Evolutionary conservation across 2,329 filamentous ascomycete species (phyloP).

Genomic region (Phialemonium atrogriseum): DNA sequence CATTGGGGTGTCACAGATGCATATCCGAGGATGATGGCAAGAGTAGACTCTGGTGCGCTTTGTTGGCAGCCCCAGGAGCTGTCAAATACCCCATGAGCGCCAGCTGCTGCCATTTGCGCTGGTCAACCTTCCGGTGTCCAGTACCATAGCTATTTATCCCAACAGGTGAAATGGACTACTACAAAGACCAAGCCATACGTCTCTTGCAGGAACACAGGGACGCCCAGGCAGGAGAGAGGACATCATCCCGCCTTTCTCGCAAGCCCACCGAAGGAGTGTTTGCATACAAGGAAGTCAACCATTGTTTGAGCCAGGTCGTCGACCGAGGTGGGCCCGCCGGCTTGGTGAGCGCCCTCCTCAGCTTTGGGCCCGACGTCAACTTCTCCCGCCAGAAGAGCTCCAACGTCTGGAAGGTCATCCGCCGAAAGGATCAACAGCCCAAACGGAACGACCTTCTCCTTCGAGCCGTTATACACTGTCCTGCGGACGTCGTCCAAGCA

Average conservation of each 20-base stretch:
- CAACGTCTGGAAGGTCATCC: conserved; percentile 14
- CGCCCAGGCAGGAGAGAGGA: no score
- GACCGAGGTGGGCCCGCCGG: conserved; percentile 15
- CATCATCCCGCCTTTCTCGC: conserved; percentile 6
- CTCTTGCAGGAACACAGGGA: no score
- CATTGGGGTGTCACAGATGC: no score
- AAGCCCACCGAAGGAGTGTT: conserved; percentile 7
- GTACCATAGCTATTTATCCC: no score
- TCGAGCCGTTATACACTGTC: conserved; percentile 13
- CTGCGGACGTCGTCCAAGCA: conserved; percentile 13
- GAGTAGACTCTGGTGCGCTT: no score
- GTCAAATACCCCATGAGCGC: no score
- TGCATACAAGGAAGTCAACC: conserved; percentile 16
- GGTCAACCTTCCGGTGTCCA: no score
- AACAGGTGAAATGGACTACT: no score
- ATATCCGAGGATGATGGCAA: no score
- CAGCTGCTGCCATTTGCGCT: no score
- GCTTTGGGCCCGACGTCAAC: conserved; percentile 18
- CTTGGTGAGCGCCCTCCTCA: conserved; percentile 15
- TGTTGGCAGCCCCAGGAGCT: no score
- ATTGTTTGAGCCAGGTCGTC: conserved; percentile 15
- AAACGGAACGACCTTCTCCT: conserved; percentile 16
- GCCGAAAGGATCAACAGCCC: conserved; percentile 10
- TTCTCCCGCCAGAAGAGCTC: conserved; percentile 12
- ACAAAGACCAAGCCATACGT: no score